Evolutionary conservation across 768 basidiomycete genomes (phyloP).

Genomic region (Cyclocybe cylindracea): DNA sequence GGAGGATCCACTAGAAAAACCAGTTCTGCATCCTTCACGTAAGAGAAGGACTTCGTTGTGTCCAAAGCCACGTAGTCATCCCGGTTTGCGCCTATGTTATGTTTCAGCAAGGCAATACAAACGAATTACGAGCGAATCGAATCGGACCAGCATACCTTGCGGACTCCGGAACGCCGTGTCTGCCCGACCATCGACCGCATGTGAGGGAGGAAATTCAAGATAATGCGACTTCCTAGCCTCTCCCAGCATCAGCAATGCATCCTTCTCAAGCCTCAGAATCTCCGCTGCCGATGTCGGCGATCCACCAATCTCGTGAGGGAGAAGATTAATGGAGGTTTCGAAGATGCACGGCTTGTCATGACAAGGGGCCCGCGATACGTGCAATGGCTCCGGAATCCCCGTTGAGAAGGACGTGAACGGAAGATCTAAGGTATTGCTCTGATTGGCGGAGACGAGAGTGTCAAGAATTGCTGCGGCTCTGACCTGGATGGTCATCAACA

Average conservation of each 20-base stretch:
- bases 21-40: slow-evolving; percentile 16
- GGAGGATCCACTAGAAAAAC: slow-evolving; percentile 27
- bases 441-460: slow-evolving; percentile 19
- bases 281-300: slow-evolving; percentile 29
- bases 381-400: slow-evolving; percentile 1
- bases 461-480: slow-evolving; percentile 49
- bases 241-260: slow-evolving; percentile 34
- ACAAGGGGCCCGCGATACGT: slow-evolving; percentile 39
- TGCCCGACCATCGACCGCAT: slow-evolving; percentile 56
- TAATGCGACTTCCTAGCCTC: slow-evolving; percentile 36
- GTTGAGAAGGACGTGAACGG: slow-evolving; percentile 26
- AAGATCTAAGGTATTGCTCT: neutral
- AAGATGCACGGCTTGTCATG: slow-evolving; percentile 46
- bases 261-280: slow-evolving; percentile 43
- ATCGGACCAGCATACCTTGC: slow-evolving; percentile 34
- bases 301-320: slow-evolving; percentile 32
- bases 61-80: slow-evolving; percentile 32
- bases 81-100: slow-evolving; percentile 22
- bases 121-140: neutral
- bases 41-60: slow-evolving; percentile 10
- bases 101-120: neutral
- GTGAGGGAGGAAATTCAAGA: slow-evolving; percentile 45
- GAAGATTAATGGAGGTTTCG: slow-evolving; percentile 50
- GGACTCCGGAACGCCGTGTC: slow-evolving; percentile 53
- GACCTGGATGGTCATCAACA: slow-evolving; percentile 26